Evolutionary conservation across 306 rosid species (phyloP), one percentile per base, ranked within the genome.

Genomic region (Prosopis cineraria): DNA sequence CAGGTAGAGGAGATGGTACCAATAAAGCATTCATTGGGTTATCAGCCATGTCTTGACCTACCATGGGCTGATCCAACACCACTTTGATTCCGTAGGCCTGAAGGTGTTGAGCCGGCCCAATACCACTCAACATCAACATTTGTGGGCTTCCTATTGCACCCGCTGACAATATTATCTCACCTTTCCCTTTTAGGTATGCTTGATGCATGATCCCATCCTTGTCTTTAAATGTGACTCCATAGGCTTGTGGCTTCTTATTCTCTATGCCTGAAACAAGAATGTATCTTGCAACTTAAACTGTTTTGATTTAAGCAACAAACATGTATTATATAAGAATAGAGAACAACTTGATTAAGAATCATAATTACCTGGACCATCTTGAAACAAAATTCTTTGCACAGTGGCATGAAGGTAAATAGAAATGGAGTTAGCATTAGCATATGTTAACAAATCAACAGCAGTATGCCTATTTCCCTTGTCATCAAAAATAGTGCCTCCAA

Each of bases 91-190:
- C 79, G 44, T 85, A 95, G 66, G 88, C 84, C 73, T 41, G 7
- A 10, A 93, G 91, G 80, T 93, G 98, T 6, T 48, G 72, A 20
- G 85, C 88, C 0, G 95, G 92, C 37, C 98, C 97, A 68, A 93
- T 70, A 0, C 93, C 93, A 69, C 97, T 93, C 67, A 93, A 73
- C 95, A 93, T 91, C 75, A 91, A 40, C 40, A 91, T 2, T 43
- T 90, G 95, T 74, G 97, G 95, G 78, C 93, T 93, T 22, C 95
- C 97, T 79, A 93, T 74, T 19, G 97, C 97, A 16, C 97, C 92
- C 16, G 92, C 93, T 75, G 93, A 84, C 30, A 91, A 29, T 1
- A 93, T 88, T 25, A 55, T 55, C 62, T 55, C 62, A 10, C 77
- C 87, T 76, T 73, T 66, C 44, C 19, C 68, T 7, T 24, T 78